Evolutionary conservation across 805 yeast species (phyloP), one percentile per base, ranked within the genome.

Genomic region (Wilhelminamyces savonicus): DNA sequence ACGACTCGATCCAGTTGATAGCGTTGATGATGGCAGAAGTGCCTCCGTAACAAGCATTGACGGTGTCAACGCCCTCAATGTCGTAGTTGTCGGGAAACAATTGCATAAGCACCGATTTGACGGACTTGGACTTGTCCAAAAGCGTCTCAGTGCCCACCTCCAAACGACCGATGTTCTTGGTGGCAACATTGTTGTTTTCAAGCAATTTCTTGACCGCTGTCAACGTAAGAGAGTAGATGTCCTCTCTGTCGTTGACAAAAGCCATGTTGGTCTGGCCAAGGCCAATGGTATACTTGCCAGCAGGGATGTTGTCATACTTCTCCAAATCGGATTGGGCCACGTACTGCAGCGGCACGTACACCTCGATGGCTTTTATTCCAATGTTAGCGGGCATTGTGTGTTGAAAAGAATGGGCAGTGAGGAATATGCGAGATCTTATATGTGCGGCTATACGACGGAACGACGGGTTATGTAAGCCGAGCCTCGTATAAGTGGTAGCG

Each of bases 41-140:
- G 60, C 97, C 98, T 60, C 98, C 98, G 62, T 92, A 92, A 69
- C 98, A 92, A 19, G 98, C 98, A 61, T 92, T 92, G 50, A 87
- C 59, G 43, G 95, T 87, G 63, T 92, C 98, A 39, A 92, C 69
- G 62, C 98, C 98, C 66, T 92, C 98, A 47, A 90, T 70, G 53
- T 92, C 97, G 48, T 71, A 62, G 71, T 92, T 92, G 31, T 76
- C 90, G 35, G 82, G 86, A 45, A 92, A 80, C 44, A 92, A 76
- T 66, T 88, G 97, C 84, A 87, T 90, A 59, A 92, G 71, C 24
- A 92, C 95, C 21, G 96, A 77, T 69, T 92, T 92, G 53, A 90
- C 95, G 24, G 95, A 82, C 70, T 92, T 92, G 46, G 97, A 87
- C 66, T 92, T 92, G 66, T 92, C 98, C 47, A 92, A 71, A 49